Percentiles rank a stretch among this genome's conserved stretches.
Evolutionary conservation across 139 green algal genomes (phyloP).

Genomic region (Prasinococcaceae sp.): DNA sequence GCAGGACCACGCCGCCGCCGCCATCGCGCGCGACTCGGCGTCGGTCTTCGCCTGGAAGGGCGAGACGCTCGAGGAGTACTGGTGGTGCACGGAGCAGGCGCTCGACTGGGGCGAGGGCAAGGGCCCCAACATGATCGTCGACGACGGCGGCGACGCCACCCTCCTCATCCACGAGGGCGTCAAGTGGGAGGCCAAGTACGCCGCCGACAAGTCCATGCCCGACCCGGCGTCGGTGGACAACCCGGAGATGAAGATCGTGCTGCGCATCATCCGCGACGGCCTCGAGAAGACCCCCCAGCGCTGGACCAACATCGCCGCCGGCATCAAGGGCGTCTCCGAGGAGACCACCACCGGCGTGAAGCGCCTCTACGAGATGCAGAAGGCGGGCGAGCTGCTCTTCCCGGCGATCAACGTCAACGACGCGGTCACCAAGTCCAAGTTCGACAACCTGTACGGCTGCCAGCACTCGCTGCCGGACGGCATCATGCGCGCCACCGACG

Average conservation of each 20-base stretch:
- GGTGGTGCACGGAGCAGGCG: conserved; percentile 95
- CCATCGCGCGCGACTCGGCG: conserved; percentile 85
- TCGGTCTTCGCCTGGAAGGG: conserved; percentile 98
- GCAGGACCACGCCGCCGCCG: conserved; percentile 92
- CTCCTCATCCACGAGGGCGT: conserved; percentile 93
- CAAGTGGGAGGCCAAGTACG: conserved; percentile 86
- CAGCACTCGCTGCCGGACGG: conserved; percentile 97
- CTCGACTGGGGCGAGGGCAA: conserved; percentile 74
- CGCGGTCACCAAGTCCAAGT: conserved; percentile 99
- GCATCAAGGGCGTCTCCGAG: conserved; percentile 85
- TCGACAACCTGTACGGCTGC: conserved; percentile 99
- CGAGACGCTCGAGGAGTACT: conserved; percentile 99
- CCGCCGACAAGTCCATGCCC: conserved; percentile 75
- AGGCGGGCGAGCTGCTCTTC: conserved; percentile 80
- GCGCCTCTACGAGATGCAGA: conserved; percentile 96
- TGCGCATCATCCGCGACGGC: conserved; percentile 72
- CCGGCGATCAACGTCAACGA: conserved; percentile 99
- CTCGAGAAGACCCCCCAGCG: conserved; percentile 43
- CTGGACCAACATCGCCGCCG: conserved; percentile 69
- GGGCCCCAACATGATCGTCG: conserved; percentile 88
- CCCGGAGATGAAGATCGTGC: conserved; percentile 97
- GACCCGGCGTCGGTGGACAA: conserved; percentile 91
- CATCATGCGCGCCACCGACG: conserved; percentile 98
- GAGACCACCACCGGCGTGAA: conserved; percentile 99
- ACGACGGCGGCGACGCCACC: conserved; percentile 96